A percentile compares a stretch with the other conserved stretches of the same genome.
Evolutionary conservation across 805 yeast genomes (phyloP).

Genomic region (Saccharomycopsis babjevae): DNA sequence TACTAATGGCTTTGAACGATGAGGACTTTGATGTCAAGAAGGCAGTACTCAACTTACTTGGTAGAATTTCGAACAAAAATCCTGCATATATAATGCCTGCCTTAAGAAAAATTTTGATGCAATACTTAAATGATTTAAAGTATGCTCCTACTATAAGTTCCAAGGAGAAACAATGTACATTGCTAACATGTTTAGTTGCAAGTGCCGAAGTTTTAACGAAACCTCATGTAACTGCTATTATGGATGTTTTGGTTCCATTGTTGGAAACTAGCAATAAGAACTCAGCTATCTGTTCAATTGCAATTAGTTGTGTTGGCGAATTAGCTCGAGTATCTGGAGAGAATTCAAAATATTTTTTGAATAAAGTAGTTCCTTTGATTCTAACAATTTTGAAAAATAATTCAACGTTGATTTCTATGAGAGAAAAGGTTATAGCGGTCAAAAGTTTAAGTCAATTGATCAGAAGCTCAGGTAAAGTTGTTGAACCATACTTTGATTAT

Average conservation of each 20-base stretch:
- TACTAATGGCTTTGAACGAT: constrained; percentile 86
- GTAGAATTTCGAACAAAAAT: constrained; percentile 73
- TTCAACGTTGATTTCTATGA: constrained; percentile 45
- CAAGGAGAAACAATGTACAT: constrained; percentile 78
- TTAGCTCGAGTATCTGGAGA: constrained; percentile 82
- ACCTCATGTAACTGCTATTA: constrained; percentile 87
- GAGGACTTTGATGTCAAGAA: constrained; percentile 77
- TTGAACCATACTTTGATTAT: constrained; percentile 83
- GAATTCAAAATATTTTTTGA: constrained; percentile 61
- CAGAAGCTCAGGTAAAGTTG: constrained; percentile 87
- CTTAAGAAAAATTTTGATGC: constrained; percentile 74
- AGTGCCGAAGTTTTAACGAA: constrained; percentile 75
- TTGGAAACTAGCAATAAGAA: constrained; percentile 55
- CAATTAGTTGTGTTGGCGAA: constrained; percentile 82
- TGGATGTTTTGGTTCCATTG: constrained; percentile 64
- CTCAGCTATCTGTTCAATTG: constrained; percentile 77
- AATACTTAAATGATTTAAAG: constrained; percentile 74
- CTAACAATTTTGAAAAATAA: constrained; percentile 87
- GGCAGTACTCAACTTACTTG: constrained; percentile 68
- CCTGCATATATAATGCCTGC: constrained; percentile 97
- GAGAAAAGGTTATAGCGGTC: constrained; percentile 82
- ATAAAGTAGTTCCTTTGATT: constrained; percentile 76
- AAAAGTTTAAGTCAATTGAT: constrained; percentile 82
- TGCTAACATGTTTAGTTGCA: constrained; percentile 62
- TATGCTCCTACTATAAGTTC: constrained; percentile 66